Percentiles rank a stretch among this genome's conserved stretches.
phyloP scores from a whole-genome alignment of 768 basidiomycete genomes.

The Cyathus striatus region DNA sequence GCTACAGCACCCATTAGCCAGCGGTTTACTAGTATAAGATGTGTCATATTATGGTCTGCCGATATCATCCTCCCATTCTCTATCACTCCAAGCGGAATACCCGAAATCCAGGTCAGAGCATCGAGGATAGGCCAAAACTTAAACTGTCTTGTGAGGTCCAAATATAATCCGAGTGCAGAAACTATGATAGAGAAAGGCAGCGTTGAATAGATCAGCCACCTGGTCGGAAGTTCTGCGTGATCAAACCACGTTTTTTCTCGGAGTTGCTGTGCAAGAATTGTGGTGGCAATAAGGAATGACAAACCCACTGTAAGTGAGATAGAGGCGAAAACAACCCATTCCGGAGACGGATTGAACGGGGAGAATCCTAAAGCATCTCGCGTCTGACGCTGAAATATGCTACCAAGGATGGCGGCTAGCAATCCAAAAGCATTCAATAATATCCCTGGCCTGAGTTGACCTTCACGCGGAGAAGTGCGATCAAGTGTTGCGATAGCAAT shows the following conservation, averaged over 20 bases:
- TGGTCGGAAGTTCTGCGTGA: background rate
- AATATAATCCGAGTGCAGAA: background rate
- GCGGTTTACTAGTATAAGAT: background rate
- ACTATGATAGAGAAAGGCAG: background rate
- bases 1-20: background rate
- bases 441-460: no score
- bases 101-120: no score
- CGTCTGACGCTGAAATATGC: no score
- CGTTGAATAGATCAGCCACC: background rate
- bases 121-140: no score
- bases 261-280: background rate
- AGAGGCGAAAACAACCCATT: conserved; percentile 7
- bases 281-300: background rate
- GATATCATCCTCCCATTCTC: background rate
- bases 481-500: no score
- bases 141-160: no score
- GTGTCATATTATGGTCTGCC: background rate
- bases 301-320: no score
- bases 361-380: no score
- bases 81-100: background rate
- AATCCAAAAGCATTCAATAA: no score
- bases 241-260: background rate
- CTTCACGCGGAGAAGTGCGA: no score
- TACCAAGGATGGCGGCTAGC: no score
- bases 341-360: no score